Evolutionary conservation across 306 rosid genomes (phyloP), one percentile per base, ranked within the genome.

Genomic region (Rosa multiflora): DNA sequence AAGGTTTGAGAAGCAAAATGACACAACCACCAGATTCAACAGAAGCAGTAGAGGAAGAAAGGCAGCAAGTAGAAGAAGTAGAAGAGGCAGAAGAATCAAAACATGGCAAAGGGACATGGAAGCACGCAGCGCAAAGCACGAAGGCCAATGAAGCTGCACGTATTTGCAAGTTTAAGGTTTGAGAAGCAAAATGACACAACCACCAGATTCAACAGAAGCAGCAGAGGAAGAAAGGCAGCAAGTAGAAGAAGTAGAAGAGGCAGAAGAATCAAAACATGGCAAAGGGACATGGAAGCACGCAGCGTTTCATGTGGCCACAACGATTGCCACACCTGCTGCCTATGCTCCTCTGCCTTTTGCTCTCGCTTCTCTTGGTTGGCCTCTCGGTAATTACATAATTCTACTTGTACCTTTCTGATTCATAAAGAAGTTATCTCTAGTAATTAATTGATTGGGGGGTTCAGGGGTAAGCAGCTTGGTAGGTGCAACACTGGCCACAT

Each of bases 261-360:
- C 4, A 12, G 86, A 13, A 14, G 82, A 1, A 48, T 76, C 8
- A 21, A 64, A 49, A 52, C 72, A 6, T 26, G 82, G 84, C 40
- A 77, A 59, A 79, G 94, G 94, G 79, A 88, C 94, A 67, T 87
- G 94, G 97, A 88, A 85, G 87, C 90, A 92, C 49, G 97, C 90
- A 1, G 93, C 93, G 76, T 90, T 90, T 47, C 94, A 92, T 81
- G 85, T 92, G 4, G 94, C 93, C 59, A 90, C 97, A 20, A 92
- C 97, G 29, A 86, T 92, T 79, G 93, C 94, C 47, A 92, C 97
- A 0, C 93, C 97, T 37, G 94, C 93, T 40, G 94, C 97, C 79
- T 92, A 87, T 76, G 91, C 97, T 37, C 91, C 93, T 49, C 79
- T 92, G 73, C 97, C 94, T 46, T 92, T 92, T 26, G 94, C 97